Evolutionary conservation across 176 grass and related monocot species (phyloP).

Genomic region (Oryza officinalis): DNA sequence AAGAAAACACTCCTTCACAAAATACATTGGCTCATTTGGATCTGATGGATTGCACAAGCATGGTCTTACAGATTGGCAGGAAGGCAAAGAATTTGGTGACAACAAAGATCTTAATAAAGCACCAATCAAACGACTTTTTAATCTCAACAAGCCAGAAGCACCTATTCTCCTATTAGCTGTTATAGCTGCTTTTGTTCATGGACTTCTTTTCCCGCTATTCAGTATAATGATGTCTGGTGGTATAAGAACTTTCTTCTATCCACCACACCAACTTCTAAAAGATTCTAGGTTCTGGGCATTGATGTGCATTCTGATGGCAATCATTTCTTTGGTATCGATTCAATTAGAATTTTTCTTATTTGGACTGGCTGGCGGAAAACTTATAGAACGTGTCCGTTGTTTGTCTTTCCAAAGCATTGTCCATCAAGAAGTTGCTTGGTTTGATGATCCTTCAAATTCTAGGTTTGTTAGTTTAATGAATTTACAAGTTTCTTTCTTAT

Average conservation of each 20-base stretch:
- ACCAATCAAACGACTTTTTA: constrained; percentile 45
- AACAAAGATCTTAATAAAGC: constrained; percentile 40
- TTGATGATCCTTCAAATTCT: constrained; percentile 77
- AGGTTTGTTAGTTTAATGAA: constrained; percentile 53
- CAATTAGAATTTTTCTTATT: constrained; percentile 75
- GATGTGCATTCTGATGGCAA: constrained; percentile 51
- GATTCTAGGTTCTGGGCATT: constrained; percentile 76
- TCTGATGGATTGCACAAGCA: constrained; percentile 21
- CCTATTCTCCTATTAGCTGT: constrained; percentile 54
- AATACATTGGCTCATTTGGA: constrained; percentile 10
- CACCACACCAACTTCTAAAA: constrained; percentile 50
- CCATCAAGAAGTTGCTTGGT: constrained; percentile 79
- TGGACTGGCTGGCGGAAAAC: constrained; percentile 76
- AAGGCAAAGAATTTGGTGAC: constrained; percentile 13
- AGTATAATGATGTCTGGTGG: constrained; percentile 65
- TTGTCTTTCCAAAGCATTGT: constrained; percentile 69
- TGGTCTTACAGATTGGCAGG: constrained; percentile 3
- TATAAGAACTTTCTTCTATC: constrained; percentile 74
- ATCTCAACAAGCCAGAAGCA: constrained; percentile 78
- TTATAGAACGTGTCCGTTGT: constrained; percentile 70
- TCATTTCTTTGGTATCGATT: constrained; percentile 51
- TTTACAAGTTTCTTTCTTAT: constrained; percentile 18
- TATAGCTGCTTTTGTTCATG: constrained; percentile 68
- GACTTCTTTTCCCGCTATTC: constrained; percentile 68
- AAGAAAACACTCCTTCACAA: constrained; percentile 30